These are phyloP conservation scores for Zymoseptoria ardabiliae DNA, from an alignment of 2,329 filamentous ascomycete species.

Conservation along the genomic window DNA sequence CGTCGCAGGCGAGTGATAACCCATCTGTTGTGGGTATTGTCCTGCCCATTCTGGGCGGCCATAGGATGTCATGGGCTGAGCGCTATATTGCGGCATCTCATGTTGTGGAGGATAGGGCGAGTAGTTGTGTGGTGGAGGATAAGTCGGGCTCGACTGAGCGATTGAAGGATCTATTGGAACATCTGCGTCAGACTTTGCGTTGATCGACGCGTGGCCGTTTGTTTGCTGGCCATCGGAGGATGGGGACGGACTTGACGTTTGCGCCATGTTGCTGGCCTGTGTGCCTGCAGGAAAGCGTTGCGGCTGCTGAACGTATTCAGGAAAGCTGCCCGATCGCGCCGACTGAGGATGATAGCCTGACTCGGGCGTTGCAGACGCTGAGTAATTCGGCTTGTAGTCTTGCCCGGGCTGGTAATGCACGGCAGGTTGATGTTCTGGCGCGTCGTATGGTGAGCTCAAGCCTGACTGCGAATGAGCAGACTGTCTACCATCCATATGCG, in stretches of 20 bases:
- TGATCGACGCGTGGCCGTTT: slow-evolving; percentile 45
- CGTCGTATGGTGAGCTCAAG: slow-evolving; percentile 46
- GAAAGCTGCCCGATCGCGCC: slow-evolving; percentile 76
- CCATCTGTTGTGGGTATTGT: slow-evolving; percentile 49
- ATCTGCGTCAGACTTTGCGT: slow-evolving; percentile 90
- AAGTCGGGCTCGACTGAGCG: slow-evolving; percentile 84
- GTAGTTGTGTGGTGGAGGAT: slow-evolving; percentile 71
- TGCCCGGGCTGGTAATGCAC: slow-evolving; percentile 78
- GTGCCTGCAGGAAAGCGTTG: slow-evolving; percentile 67
- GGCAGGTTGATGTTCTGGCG: slow-evolving; percentile 77
- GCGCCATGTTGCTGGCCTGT: slow-evolving; percentile 76
- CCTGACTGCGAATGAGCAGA: slow-evolving; percentile 46
- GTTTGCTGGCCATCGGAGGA: slow-evolving; percentile 76
- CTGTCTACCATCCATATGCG: slow-evolving; percentile 47
- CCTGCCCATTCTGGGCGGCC: slow-evolving; percentile 66
- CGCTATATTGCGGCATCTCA: slow-evolving; percentile 77
- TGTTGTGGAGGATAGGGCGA: slow-evolving; percentile 79
- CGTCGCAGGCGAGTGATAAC: slow-evolving; percentile 49
- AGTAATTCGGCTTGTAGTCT: slow-evolving; percentile 67
- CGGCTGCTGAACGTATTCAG: slow-evolving; percentile 73
- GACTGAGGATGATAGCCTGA: slow-evolving; percentile 74
- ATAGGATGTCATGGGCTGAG: slow-evolving; percentile 55
- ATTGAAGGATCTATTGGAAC: slow-evolving; percentile 99
- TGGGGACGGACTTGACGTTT: slow-evolving; percentile 97
- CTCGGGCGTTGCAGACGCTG: slow-evolving; percentile 69